Percentiles rank a stretch among this genome's conserved stretches.
These are phyloP conservation scores for Colletotrichum kahawae DNA, from an alignment of 2,329 filamentous ascomycete genomes.

Conservation along the genomic window DNA sequence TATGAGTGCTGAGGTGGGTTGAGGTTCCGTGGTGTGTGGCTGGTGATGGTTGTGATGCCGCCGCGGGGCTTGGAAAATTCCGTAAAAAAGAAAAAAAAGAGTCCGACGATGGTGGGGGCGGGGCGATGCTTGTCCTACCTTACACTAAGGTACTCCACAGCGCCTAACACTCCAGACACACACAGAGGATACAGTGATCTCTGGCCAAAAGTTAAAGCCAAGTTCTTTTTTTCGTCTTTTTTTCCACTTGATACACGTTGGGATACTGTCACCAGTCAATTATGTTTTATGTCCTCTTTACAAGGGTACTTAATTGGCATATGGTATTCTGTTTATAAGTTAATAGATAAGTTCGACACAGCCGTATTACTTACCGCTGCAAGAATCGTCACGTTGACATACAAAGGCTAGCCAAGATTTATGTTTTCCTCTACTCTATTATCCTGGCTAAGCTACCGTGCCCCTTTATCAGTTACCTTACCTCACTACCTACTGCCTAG, in stretches of 20 bases:
- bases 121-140: not conserved
- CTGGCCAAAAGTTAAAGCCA: not conserved
- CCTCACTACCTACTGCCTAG: not conserved
- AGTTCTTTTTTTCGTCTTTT: too few species aligned
- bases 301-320: too few species aligned
- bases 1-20: not conserved
- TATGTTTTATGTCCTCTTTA: not conserved
- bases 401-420: not conserved
- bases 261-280: too few species aligned
- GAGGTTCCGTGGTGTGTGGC: not conserved
- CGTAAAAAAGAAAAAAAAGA: not conserved
- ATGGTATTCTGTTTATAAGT: not conserved
- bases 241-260: too few species aligned
- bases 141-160: not conserved
- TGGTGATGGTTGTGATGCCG: not conserved
- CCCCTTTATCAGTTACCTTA: not conserved
- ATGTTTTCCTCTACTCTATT: accelerated
- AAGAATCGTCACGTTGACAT: not conserved
- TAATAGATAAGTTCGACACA: not conserved
- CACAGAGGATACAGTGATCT: not conserved
- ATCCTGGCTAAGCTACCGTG: not conserved
- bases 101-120: not conserved
- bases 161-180: not conserved
- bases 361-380: not conserved
- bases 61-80: not conserved